These are phyloP conservation scores for Candida gorgasii DNA, from an alignment of 805 yeast genomes.

Conservation along the genomic window DNA sequence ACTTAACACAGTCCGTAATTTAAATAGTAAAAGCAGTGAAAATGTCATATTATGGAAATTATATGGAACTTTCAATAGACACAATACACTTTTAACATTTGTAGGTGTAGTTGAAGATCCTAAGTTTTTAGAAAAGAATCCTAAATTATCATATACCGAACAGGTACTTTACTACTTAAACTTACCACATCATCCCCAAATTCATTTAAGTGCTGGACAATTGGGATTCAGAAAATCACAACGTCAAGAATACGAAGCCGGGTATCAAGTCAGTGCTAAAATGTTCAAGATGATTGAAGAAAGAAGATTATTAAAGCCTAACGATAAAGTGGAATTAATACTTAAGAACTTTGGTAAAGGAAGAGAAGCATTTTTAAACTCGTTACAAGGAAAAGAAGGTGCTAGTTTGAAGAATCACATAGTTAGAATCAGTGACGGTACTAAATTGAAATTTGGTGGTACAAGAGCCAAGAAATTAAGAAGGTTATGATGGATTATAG, in stretches of 20 bases:
- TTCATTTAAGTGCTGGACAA: slow-evolving; percentile 76
- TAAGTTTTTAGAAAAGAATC: slow-evolving; percentile 57
- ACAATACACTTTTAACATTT: slow-evolving; percentile 80
- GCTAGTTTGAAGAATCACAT: slow-evolving; percentile 62
- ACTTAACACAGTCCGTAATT: not conserved
- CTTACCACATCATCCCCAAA: slow-evolving; percentile 72
- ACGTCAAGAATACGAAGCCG: slow-evolving; percentile 91
- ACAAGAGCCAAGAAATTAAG: slow-evolving; percentile 79
- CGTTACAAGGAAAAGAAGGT: slow-evolving; percentile 90
- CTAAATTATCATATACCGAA: slow-evolving; percentile 59
- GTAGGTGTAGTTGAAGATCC: slow-evolving; percentile 68
- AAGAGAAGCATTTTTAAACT: slow-evolving; percentile 80
- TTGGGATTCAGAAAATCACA: slow-evolving; percentile 88
- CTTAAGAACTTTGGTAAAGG: slow-evolving; percentile 87
- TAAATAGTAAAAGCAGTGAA: slow-evolving; percentile 3
- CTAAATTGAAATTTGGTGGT: slow-evolving; percentile 91
- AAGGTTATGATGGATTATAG: slow-evolving; percentile 47
- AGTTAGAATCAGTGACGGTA: slow-evolving; percentile 71
- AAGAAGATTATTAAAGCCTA: slow-evolving; percentile 50
- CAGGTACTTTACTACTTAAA: slow-evolving; percentile 75
- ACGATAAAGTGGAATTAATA: slow-evolving; percentile 69
- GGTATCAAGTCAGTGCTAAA: slow-evolving; percentile 76
- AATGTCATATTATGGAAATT: slow-evolving; percentile 64
- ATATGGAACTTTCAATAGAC: slow-evolving; percentile 74
- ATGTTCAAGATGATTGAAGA: slow-evolving; percentile 73